Evolutionary conservation across 2,329 filamentous ascomycete genomes (phyloP).

Genomic region (Neonectria punicea): DNA sequence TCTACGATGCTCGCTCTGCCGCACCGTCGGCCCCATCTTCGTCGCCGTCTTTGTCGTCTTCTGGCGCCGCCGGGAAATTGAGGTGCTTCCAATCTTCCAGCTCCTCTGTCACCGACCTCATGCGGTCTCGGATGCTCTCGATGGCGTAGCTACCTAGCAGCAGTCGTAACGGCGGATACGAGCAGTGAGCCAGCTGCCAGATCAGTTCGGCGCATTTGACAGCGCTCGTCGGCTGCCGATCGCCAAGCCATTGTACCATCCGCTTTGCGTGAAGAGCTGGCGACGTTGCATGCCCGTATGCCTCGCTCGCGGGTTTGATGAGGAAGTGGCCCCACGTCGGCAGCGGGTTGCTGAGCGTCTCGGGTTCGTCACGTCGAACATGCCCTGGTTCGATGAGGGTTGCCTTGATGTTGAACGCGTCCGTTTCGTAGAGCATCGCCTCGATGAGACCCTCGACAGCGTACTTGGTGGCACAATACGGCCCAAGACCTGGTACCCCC

Average conservation of each 20-base stretch:
- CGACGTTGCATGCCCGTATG: slow-evolving; percentile 80
- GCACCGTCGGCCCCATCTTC: slow-evolving; percentile 29
- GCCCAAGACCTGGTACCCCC: slow-evolving; percentile 92
- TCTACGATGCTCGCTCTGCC: not conserved
- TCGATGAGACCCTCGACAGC: slow-evolving; percentile 96
- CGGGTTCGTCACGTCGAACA: slow-evolving; percentile 85
- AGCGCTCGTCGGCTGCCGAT: slow-evolving; percentile 90
- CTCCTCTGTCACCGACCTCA: slow-evolving; percentile 93
- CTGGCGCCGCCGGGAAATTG: slow-evolving; percentile 65
- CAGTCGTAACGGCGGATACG: slow-evolving; percentile 87
- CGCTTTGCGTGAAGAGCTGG: slow-evolving; percentile 89
- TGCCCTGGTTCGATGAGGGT: slow-evolving; percentile 93
- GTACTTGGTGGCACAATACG: slow-evolving; percentile 97
- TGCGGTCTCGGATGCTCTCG: slow-evolving; percentile 90
- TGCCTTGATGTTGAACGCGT: slow-evolving; percentile 90
- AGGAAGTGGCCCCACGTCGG: slow-evolving; percentile 92
- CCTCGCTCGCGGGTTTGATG: slow-evolving; percentile 84
- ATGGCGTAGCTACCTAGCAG: slow-evolving; percentile 95
- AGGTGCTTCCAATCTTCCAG: slow-evolving; percentile 93
- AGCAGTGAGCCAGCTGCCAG: slow-evolving; percentile 94
- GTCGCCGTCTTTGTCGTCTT: slow-evolving; percentile 39
- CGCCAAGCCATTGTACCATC: slow-evolving; percentile 94
- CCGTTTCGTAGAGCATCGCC: slow-evolving; percentile 95
- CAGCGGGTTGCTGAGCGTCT: slow-evolving; percentile 59
- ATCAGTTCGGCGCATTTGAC: slow-evolving; percentile 93